Conservation (phyloP, 495 filamentous ascomycete genomes). For the Penicillium ochrochloron region DNA sequence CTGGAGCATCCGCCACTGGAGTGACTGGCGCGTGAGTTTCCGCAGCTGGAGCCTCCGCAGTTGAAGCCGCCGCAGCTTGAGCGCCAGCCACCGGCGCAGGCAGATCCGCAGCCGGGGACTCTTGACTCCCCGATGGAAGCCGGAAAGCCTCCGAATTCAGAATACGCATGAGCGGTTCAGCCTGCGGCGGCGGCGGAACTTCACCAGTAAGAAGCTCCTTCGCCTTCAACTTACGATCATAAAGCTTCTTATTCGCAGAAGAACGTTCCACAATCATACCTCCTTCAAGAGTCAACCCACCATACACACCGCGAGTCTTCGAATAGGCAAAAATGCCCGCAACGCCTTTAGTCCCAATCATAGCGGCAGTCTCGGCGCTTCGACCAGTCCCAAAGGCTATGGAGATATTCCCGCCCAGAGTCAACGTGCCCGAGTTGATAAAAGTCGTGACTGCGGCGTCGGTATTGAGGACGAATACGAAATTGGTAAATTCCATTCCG, state of each 20-base stretch:
- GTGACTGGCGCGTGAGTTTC: neutral
- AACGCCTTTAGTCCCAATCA: slow-evolving; percentile 76
- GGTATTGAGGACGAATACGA: slow-evolving; percentile 96
- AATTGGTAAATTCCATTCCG: slow-evolving; percentile 93
- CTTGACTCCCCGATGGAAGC: neutral
- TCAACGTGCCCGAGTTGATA: slow-evolving; percentile 80
- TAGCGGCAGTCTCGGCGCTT: slow-evolving; percentile 88
- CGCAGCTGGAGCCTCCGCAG: neutral
- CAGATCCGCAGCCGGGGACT: neutral
- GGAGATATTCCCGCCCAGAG: slow-evolving; percentile 88
- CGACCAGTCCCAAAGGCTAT: slow-evolving; percentile 90
- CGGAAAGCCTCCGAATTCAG: slow-evolving; percentile 54
- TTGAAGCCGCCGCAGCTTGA: neutral
- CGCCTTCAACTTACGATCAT: slow-evolving; percentile 77
- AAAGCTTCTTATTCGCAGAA: slow-evolving; percentile 91
- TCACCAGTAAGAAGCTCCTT: slow-evolving; percentile 74
- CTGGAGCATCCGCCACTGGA: neutral
- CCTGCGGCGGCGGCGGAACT: slow-evolving; percentile 75
- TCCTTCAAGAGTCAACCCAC: slow-evolving; percentile 86
- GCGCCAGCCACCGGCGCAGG: neutral
- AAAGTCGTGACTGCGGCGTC: slow-evolving; percentile 84
- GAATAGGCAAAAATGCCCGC: slow-evolving; percentile 89
- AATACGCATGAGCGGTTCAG: slow-evolving; percentile 76
- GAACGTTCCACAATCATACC: slow-evolving; percentile 83
- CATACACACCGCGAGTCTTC: slow-evolving; percentile 93